Evolutionary conservation across 257 asterid genomes (phyloP).

Genomic region (Lithospermum erythrorhizon): DNA sequence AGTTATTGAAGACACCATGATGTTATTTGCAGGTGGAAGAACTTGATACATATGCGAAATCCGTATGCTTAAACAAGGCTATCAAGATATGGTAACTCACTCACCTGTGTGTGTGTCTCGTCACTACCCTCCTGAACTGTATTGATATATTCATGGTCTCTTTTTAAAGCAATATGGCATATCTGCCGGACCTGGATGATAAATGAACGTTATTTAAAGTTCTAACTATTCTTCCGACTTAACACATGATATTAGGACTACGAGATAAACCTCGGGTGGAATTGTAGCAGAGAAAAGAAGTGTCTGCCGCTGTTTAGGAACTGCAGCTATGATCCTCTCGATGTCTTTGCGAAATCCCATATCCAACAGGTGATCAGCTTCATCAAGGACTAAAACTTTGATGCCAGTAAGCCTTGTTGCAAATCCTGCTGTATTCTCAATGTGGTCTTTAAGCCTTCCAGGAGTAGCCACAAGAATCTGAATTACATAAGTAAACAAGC

Average conservation of each 20-base stretch:
- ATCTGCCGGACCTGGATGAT: constrained; percentile 54
- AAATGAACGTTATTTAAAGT: neutral
- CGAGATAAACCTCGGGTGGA: constrained; percentile 43
- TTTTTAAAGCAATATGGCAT: constrained; percentile 80
- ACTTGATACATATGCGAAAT: neutral
- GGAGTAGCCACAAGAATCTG: constrained; percentile 99
- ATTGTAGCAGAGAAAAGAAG: constrained; percentile 94
- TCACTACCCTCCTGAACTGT: constrained; percentile 90
- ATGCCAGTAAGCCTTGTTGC: constrained; percentile 93
- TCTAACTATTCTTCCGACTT: neutral
- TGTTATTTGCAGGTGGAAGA: neutral
- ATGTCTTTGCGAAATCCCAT: constrained; percentile 97
- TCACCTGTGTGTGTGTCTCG: constrained; percentile 89
- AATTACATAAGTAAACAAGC: neutral
- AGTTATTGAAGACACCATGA: neutral
- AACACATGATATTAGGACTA: neutral
- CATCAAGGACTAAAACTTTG: constrained; percentile 84
- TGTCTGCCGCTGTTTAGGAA: constrained; percentile 95
- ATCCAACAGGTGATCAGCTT: constrained; percentile 93
- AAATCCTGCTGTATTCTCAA: constrained; percentile 92
- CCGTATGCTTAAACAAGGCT: constrained; percentile 1
- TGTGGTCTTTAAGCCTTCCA: constrained; percentile 89
- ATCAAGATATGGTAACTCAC: neutral
- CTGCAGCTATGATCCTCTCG: constrained; percentile 79
- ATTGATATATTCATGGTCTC: constrained; percentile 85